Conservation (phyloP, 2,329 filamentous ascomycete species). For the Ophiostoma novo-ulmi region DNA sequence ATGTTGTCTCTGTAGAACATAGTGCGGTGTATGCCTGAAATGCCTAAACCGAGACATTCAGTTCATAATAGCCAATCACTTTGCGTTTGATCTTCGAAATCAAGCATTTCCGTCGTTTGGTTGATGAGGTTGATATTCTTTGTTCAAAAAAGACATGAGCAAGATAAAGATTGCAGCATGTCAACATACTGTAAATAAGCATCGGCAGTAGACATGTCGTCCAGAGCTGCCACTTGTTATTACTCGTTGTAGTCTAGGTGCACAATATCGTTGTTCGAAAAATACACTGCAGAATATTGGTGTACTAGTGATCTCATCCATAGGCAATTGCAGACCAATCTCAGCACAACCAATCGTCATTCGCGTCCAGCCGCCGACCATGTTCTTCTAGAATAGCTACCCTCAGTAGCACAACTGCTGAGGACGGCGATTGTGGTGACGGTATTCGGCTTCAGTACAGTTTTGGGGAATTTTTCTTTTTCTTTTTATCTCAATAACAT, state of each 20-base stretch:
- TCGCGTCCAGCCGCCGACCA: conserved; percentile 15
- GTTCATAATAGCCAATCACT: not conserved
- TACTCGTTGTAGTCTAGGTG: not conserved
- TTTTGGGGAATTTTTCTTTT: not conserved
- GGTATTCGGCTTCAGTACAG: not conserved
- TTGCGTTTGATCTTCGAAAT: not conserved
- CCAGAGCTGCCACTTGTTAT: not conserved
- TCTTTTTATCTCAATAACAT: too few species aligned
- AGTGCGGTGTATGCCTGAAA: too few species aligned
- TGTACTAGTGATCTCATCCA: not conserved
- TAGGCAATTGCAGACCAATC: not conserved
- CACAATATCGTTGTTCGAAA: not conserved
- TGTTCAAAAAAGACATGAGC: not conserved
- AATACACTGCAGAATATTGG: conserved; percentile 8
- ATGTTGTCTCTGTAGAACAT: too few species aligned
- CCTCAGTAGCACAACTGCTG: not conserved
- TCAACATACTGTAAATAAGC: not conserved
- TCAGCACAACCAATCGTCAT: conserved; percentile 17
- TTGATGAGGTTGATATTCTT: too few species aligned
- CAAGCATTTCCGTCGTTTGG: not conserved
- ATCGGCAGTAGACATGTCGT: not conserved
- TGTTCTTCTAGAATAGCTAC: not conserved
- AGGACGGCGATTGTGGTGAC: not conserved
- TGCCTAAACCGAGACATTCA: not conserved
- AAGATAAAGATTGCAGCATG: not conserved